Base-by-base conservation (phyloP, 2,329 filamentous ascomycete genomes). In the Xylaria sp. region DNA sequence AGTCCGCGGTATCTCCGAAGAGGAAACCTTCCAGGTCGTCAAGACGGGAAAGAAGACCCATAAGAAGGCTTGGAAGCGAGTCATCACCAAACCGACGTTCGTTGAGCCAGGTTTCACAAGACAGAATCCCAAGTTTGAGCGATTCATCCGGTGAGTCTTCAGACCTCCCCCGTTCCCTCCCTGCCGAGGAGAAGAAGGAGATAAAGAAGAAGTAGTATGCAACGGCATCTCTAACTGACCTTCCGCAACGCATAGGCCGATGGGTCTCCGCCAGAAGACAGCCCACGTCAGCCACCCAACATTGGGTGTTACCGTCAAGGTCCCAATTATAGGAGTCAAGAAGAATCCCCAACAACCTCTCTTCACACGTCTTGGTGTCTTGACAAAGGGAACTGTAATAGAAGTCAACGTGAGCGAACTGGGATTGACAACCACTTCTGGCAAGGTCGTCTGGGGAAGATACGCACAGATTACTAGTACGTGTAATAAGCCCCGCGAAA, bases 321-420 rank as follows among this genome's bases (percentile, higher is more conserved):
- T 63, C 4, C 56, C 58, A 0, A 63, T 93, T 62, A 80, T 91
- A 57, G 81, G 82, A 52, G 80, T 84, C 68, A 83, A 83, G 78
- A 84, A 83, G 77, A 93, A 92, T 73, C 89, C 90, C 1, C 87
- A 91, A 72, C 90, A 91, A 72, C 90, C 91, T 0, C 82, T 96
- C 72, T 96, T 96, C 76, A 63, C 61, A 13, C 61, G 61, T 37
- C 55, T 61, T 7, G 60, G 60, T 6, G 54, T 50, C 42, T 48
- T 62, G 18, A 60, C 58, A 1, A 92, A 92, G 76, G 91, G 91
- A 65, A 93, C 86, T 35, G 84, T 88, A 62, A 64, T 66, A 70
- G 93, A 97, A 77, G 92, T 97, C 69, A 96, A 99, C 72, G 92
- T 97, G 35, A 89, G 84, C 59, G 94, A 99, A 74, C 76, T 97